Evolutionary conservation across 345 rosid genomes (phyloP), one percentile per base, ranked within the genome.

Genomic region (Eucalyptus marginata): DNA sequence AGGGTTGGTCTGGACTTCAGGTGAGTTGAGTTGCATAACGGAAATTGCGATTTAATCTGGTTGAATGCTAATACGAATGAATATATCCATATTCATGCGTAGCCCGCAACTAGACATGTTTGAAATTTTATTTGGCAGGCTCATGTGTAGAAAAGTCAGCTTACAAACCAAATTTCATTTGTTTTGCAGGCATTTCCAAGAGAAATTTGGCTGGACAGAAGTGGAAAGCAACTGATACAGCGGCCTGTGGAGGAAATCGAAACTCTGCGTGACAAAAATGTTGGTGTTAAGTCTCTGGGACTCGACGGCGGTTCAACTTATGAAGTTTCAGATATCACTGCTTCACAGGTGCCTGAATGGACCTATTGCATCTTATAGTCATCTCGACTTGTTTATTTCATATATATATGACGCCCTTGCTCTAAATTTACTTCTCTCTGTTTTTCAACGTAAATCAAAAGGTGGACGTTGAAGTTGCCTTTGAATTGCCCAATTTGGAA

Each of bases 1-100:
- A 94, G 92, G 98, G 97, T 86, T 96, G 98, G 96, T 90, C 96
- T 46, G 94, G 99, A 66, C 90, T 96, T 89, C 91, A 93, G 95
- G 97, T 94, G 89, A 94, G 36, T 50, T 80, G 49, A 40, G 86
- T 54, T n/a, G 24, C n/a, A 16, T 80, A 40, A 10, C 13, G 17
- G 47, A 79, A 46, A n/a, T 43, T 27, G 79, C 24, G 16, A 88
- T 43, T 22, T 25, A 43, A 71, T 20, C n/a, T 54, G 59, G 31
- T 33, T 18, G 44, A 58, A 7, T 66, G 79, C 79, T 15, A 31
- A 31, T 66, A 66, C 20, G 22, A 31, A 64, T 14, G 40, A 15
- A 64, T n/a, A n/a, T 14, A n/a, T 64, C 36, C 40, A 64, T 64
- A 64, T 64, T 64, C 76, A 64, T 14, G 76, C 3, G 36, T 4